Evolutionary conservation across 73 alveolate species (phyloP), one percentile per base, ranked within the genome.

Genomic region (Breviolum minutum): DNA sequence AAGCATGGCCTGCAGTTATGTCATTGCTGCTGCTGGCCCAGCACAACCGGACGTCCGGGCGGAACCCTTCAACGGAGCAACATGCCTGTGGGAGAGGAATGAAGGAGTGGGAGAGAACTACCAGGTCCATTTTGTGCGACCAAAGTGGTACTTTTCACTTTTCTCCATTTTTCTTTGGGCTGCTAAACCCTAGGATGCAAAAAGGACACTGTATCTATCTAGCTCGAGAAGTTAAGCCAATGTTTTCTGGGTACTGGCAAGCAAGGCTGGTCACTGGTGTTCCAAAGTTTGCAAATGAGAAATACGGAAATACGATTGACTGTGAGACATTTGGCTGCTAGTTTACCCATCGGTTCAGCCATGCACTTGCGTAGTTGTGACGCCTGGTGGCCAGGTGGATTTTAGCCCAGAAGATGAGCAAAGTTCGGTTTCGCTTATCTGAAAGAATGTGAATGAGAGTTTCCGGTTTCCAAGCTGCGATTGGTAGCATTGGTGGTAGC

Each of bases 41-140:
- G 95, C 95, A 7, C 95, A 87, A 66, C 95, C 95, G 20, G 95
- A 87, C 60, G 95, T 87, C 66, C 68, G 95, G 30, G 95, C 95
- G 54, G 95, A 87, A 29, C 95, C 95, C 26, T 87, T 63, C 95
- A 87, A 87, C 32, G 95, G 95, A 22, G 95, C 95, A 29, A 87
- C 95, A 17, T 87, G 95, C 95, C 14, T 87, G 54, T 87, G 95
- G 95, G 95, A 87, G 83, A 63, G 95, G 40, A 86, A 86, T 30
- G 83, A 63, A n/a, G 95, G 95, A 30, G 84, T 64, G 29, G 95
- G 95, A 64, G 95, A 87, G 95, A 87, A 87, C 95, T 87, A 87
- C 95, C 95, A 87, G 68, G 95, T 17, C 80, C 30, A 17, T 17
- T 22, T 10, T 30, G 83, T 22, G 27, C 54, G 4, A 73, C 27